Evolutionary conservation across 1,139 yeast genomes (phyloP).

Genomic region (Meyerozyma smithsonii): DNA sequence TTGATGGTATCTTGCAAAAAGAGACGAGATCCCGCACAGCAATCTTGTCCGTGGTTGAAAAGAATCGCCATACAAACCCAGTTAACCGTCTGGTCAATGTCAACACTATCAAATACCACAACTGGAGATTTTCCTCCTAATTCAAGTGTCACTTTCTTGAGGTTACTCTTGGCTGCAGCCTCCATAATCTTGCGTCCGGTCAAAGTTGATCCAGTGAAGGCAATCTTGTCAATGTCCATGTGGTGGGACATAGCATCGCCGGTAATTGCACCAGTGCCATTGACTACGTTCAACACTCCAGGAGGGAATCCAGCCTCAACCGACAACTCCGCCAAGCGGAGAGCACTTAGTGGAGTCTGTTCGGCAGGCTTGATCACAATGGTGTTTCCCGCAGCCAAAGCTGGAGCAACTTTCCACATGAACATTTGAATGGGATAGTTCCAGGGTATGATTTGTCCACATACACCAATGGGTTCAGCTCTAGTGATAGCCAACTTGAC

Average conservation of each 20-base stretch:
- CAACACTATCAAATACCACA: constrained; percentile 71
- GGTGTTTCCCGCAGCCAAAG: constrained; percentile 91
- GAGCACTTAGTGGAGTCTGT: constrained; percentile 83
- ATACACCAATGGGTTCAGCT: constrained; percentile 73
- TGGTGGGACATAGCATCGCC: constrained; percentile 72
- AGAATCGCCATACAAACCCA: constrained; percentile 59
- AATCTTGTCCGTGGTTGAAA: constrained; percentile 85
- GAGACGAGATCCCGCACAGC: constrained; percentile 83
- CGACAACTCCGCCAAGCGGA: constrained; percentile 71
- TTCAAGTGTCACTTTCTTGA: constrained; percentile 78
- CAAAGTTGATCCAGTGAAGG: constrained; percentile 83
- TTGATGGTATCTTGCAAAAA: constrained; percentile 73
- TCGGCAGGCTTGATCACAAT: constrained; percentile 85
- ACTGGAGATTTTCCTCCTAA: constrained; percentile 87
- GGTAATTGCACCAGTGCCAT: constrained; percentile 75
- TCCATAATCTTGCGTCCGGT: constrained; percentile 75
- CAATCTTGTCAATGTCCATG: constrained; percentile 67
- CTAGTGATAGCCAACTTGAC: constrained; percentile 2
- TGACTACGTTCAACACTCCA: constrained; percentile 73
- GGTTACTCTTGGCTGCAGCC: constrained; percentile 61
- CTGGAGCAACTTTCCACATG: constrained; percentile 86
- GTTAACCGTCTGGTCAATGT: constrained; percentile 57
- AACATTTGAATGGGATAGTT: constrained; percentile 95
- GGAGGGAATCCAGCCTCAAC: constrained; percentile 83
- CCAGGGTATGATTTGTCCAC: constrained; percentile 94